These are phyloP conservation scores for Sicyos edulis DNA, from an alignment of 306 rosid genomes.

Conservation along the genomic window DNA sequence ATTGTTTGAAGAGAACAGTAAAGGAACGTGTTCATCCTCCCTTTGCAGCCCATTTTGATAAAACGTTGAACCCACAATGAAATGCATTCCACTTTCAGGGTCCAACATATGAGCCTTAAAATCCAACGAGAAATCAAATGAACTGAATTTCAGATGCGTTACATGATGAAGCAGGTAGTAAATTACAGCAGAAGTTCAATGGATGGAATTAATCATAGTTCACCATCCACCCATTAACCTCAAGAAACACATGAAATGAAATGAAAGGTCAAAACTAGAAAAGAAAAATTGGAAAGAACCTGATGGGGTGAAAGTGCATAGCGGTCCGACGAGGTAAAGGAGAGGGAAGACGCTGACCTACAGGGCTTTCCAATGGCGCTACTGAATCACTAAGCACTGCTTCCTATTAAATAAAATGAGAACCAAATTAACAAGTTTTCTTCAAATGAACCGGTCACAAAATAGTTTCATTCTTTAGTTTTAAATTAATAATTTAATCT, in stretches of 20 bases:
- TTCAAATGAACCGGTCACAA: no score
- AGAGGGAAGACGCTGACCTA: conserved; percentile 15
- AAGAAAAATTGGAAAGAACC: not conserved
- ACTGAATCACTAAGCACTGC: not conserved
- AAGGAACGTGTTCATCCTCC: not conserved
- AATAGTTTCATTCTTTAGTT: no score
- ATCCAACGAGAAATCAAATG: not conserved
- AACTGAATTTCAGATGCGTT: not conserved
- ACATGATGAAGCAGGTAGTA: not conserved
- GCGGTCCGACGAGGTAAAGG: not conserved
- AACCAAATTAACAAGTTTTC: not conserved
- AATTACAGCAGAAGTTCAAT: not conserved
- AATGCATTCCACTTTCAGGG: not conserved
- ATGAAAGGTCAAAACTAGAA: not conserved
- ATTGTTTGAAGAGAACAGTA: not conserved
- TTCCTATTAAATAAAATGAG: not conserved
- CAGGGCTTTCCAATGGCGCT: not conserved
- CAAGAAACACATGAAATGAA: not conserved
- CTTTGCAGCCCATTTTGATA: not conserved
- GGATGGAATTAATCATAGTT: not conserved
- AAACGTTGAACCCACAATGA: not conserved
- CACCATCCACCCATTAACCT: not conserved
- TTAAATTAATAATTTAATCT: no score
- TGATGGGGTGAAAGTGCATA: not conserved
- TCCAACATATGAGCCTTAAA: not conserved